Percentiles rank a stretch among this genome's conserved stretches.
Conservation (phyloP, 352 stramenopile genomes). For the Globisporangium spinosum region DNA sequence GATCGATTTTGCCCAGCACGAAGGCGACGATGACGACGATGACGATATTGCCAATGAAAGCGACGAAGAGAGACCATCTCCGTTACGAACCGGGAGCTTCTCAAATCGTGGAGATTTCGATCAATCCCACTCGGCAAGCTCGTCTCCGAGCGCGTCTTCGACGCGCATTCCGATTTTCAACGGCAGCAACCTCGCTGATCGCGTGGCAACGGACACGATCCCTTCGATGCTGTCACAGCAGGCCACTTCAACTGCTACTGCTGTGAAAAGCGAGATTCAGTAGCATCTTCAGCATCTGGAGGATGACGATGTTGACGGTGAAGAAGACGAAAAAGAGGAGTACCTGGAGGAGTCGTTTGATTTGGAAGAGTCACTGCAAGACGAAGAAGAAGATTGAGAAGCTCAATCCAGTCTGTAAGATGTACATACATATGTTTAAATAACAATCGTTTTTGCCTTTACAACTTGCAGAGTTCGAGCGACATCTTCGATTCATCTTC, state of each 20-base stretch:
- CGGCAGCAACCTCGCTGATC: slow-evolving; percentile 20
- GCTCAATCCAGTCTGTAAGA: neutral
- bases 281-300: slow-evolving; percentile 2
- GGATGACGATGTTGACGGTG: slow-evolving; percentile 8
- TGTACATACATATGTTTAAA: slow-evolving; percentile 1
- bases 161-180: slow-evolving; percentile 23
- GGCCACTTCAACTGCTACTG: neutral
- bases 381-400: slow-evolving; percentile 32
- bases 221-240: slow-evolving; percentile 17
- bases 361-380: slow-evolving; percentile 66
- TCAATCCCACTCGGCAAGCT: neutral
- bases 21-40: slow-evolving; percentile 16
- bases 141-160: slow-evolving; percentile 12
- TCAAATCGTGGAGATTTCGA: neutral
- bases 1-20: neutral
- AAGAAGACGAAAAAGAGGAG: slow-evolving; percentile 38
- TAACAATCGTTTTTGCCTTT: neutral
- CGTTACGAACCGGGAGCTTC: neutral
- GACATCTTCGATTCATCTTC: neutral
- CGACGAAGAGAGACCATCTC: neutral
- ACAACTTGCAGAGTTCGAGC: neutral
- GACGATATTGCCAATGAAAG: slow-evolving; percentile 16
- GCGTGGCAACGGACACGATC: slow-evolving; percentile 15
- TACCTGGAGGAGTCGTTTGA: slow-evolving; percentile 78
- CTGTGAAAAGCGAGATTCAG: slow-evolving; percentile 10